These are phyloP conservation scores for Mariannaea elegans DNA, from an alignment of 2,329 filamentous ascomycete genomes.

Conservation along the genomic window DNA sequence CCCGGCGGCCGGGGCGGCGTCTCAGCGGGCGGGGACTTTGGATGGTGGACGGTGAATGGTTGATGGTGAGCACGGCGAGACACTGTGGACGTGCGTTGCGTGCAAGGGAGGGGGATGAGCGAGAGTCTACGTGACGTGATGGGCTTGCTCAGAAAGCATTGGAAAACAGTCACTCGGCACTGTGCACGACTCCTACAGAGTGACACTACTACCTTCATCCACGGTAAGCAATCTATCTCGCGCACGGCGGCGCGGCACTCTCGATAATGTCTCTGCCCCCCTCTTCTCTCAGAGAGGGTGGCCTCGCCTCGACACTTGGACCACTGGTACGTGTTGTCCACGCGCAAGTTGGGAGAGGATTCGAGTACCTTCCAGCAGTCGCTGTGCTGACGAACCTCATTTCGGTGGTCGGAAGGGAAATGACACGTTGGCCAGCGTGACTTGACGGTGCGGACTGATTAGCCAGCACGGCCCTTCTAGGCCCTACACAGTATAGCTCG, in stretches of 20 bases:
- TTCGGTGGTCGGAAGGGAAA: slow-evolving; percentile 35
- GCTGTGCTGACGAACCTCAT: slow-evolving; percentile 23
- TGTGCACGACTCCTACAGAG: slow-evolving; percentile 24
- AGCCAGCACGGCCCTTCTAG: slow-evolving; percentile 11
- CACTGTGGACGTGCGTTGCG: slow-evolving; percentile 16
- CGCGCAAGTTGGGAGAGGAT: slow-evolving; percentile 30
- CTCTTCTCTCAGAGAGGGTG: not conserved
- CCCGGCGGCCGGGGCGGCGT: slow-evolving; percentile 3
- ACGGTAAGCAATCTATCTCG: slow-evolving; percentile 14
- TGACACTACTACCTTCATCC: not conserved
- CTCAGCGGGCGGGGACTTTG: slow-evolving; percentile 13
- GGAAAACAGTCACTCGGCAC: slow-evolving; percentile 21
- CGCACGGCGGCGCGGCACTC: slow-evolving; percentile 26
- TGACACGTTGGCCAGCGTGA: slow-evolving; percentile 41
- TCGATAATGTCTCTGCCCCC: not conserved
- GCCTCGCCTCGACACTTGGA: slow-evolving; percentile 26
- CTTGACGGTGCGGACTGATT: slow-evolving; percentile 31
- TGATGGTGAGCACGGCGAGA: slow-evolving; percentile 10
- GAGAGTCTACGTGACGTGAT: slow-evolving; percentile 25
- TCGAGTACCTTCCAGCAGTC: slow-evolving; percentile 35
- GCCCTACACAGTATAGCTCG: slow-evolving; percentile 15
- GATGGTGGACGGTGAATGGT: slow-evolving; percentile 8
- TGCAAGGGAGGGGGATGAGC: slow-evolving; percentile 23
- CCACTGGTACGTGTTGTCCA: slow-evolving; percentile 33
- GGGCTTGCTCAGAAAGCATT: slow-evolving; percentile 33